Base-by-base conservation (phyloP, 2,329 filamentous ascomycete species). In the Colletotrichum sp. region DNA sequence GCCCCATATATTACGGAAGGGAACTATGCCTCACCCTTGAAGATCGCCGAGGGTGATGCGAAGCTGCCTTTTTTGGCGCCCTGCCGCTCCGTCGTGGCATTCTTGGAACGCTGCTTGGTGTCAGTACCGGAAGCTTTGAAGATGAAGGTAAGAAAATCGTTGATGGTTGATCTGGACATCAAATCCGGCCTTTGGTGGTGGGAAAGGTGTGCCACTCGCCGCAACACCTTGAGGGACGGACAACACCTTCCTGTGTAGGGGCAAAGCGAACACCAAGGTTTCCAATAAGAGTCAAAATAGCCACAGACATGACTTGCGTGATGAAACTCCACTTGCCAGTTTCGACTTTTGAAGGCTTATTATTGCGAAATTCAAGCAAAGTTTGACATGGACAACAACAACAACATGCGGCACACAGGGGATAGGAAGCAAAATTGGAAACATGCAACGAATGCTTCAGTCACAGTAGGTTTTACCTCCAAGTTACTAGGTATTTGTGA, bases 141-240 rank as follows among this genome's bases (percentile, higher is more conserved):
- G 43, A 13, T 52, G 43, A 18, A 52, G n/a, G 43, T 21, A 0
- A 24, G 3, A 48, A 0, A 52, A 52, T 13, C 0, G 0, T 21
- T 13, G 12, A 52, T 21, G 43, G 43, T 3, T 13, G 43, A 21
- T 6, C 43, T 21, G 12, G n/a, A 0, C 43, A 21, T 21, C 2
- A 52, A 52, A 52, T 12, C n/a, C n/a, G n/a, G n/a, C 16, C 0
- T 52, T 52, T 0, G n/a, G 0, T 18, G n/a, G n/a, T 21, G 0
- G 7, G 10, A 1, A 21, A 21, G 38, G 18, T 21, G n/a, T 0
- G n/a, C 43, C 43, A 52, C 43, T 52, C 2, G n/a, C 43, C 43
- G n/a, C 43, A 52, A 52, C 43, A 52, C 43, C 43, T 52, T 52
- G n/a, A 52, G 43, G 43, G 43, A 48, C 43, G n/a, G 10, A 21